These are phyloP conservation scores for Coprinellus micaceus DNA, from an alignment of 768 basidiomycete species.

Conservation along the genomic window DNA sequence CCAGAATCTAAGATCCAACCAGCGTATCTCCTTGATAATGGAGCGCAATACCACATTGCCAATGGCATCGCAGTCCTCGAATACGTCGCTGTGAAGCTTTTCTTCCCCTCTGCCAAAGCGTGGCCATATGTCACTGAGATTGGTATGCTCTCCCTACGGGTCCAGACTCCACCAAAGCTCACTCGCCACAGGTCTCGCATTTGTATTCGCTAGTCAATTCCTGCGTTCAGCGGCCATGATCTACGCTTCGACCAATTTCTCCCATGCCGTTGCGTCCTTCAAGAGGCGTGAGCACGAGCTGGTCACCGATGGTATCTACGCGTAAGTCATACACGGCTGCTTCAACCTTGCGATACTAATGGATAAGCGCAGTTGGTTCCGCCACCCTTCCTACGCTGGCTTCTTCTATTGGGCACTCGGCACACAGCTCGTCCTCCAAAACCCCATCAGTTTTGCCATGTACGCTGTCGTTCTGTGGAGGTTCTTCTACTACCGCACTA, in stretches of 20 bases:
- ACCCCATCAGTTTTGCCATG: slow-evolving; percentile 65
- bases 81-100: slow-evolving; percentile 69
- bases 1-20: neutral
- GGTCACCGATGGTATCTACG: slow-evolving; percentile 87
- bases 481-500: slow-evolving; percentile 82
- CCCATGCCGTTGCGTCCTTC: slow-evolving; percentile 75
- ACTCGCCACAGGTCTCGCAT: slow-evolving; percentile 42
- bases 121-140: slow-evolving; percentile 52
- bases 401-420: slow-evolving; percentile 99
- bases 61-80: slow-evolving; percentile 76
- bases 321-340: slow-evolving; percentile 43
- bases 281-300: slow-evolving; percentile 74
- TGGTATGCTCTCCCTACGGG: slow-evolving; percentile 39
- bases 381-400: slow-evolving; percentile 95
- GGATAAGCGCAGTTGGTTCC: slow-evolving; percentile 55
- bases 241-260: slow-evolving; percentile 90
- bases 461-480: slow-evolving; percentile 72
- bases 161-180: neutral
- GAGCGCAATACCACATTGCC: slow-evolving; percentile 77
- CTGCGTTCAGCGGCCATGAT: slow-evolving; percentile 94
- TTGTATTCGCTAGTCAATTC: slow-evolving; percentile 69
- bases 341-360: neutral
- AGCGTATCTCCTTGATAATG: slow-evolving; percentile 96
- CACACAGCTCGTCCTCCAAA: slow-evolving; percentile 89
- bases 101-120: slow-evolving; percentile 61